Evolutionary conservation across 2,329 filamentous ascomycete genomes (phyloP).

Genomic region (Rhynchosporium agropyri): DNA sequence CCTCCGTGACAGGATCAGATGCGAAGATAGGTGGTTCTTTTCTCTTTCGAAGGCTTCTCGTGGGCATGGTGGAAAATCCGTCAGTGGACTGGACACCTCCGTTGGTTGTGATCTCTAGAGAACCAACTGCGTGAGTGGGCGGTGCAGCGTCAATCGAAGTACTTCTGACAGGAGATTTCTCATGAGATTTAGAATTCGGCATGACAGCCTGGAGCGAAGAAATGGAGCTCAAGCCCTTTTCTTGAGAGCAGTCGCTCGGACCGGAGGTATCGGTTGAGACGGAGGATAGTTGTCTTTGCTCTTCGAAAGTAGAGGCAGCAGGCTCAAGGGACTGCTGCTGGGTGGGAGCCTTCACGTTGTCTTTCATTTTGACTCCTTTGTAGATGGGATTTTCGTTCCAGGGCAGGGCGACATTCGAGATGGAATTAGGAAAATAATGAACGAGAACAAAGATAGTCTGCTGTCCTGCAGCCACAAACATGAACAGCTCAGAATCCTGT

Average conservation of each 20-base stretch:
- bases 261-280: not conserved
- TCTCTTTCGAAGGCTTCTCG: conserved; percentile 17
- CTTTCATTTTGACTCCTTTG: not conserved
- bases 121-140: not conserved
- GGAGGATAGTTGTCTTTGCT: not conserved
- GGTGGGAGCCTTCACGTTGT: not conserved
- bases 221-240: not conserved
- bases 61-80: not conserved
- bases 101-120: not conserved
- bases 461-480: no score
- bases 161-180: not conserved
- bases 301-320: not conserved
- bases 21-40: conserved; percentile 13
- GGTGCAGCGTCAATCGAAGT: not conserved
- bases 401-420: not conserved
- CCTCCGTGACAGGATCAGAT: conserved; percentile 28
- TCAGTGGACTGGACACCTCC: not conserved
- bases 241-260: not conserved
- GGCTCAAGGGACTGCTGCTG: not conserved
- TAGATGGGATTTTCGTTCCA: not conserved
- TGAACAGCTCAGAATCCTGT: not conserved
- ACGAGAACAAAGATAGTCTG: no score
- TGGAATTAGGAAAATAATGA: not conserved
- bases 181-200: not conserved
- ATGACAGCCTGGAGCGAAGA: not conserved